phyloP scores from a whole-genome alignment of 306 rosid genomes.

The Styphnolobium japonicum region DNA sequence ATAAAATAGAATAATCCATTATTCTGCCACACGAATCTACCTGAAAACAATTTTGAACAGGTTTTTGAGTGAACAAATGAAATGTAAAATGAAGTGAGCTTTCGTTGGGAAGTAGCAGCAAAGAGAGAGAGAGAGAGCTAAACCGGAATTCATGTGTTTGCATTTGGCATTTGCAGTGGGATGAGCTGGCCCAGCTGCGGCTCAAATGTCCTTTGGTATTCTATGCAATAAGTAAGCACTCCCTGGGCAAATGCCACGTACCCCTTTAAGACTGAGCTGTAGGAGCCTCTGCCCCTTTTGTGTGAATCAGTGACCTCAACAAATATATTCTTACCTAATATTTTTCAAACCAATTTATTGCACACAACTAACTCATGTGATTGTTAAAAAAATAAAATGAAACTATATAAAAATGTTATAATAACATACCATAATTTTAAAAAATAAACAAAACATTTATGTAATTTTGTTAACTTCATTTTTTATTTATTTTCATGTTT shows the following conservation, averaged over 20 bases:
- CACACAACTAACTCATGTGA: slow-evolving; percentile 27
- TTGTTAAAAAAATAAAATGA: background rate
- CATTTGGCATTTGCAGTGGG: slow-evolving; percentile 10
- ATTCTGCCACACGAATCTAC: too few species aligned
- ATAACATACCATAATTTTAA: background rate
- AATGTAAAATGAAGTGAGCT: background rate
- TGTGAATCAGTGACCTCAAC: slow-evolving; percentile 7
- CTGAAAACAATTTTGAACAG: too few species aligned
- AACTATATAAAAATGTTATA: too few species aligned
- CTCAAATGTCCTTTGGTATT: background rate
- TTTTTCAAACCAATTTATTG: slow-evolving; percentile 22
- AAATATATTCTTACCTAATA: background rate
- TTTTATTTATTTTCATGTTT: background rate
- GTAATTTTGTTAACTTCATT: background rate
- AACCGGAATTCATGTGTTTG: too few species aligned
- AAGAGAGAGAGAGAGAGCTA: too few species aligned
- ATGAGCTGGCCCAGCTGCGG: background rate
- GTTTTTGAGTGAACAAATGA: too few species aligned
- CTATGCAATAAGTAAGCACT: background rate
- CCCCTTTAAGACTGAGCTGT: background rate
- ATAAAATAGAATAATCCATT: too few species aligned
- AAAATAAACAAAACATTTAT: background rate
- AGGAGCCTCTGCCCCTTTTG: background rate
- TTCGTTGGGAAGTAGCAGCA: background rate
- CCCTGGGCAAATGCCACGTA: background rate